Base-by-base conservation (phyloP, 2,329 filamentous ascomycete species). In the Cladosporium sp. region DNA sequence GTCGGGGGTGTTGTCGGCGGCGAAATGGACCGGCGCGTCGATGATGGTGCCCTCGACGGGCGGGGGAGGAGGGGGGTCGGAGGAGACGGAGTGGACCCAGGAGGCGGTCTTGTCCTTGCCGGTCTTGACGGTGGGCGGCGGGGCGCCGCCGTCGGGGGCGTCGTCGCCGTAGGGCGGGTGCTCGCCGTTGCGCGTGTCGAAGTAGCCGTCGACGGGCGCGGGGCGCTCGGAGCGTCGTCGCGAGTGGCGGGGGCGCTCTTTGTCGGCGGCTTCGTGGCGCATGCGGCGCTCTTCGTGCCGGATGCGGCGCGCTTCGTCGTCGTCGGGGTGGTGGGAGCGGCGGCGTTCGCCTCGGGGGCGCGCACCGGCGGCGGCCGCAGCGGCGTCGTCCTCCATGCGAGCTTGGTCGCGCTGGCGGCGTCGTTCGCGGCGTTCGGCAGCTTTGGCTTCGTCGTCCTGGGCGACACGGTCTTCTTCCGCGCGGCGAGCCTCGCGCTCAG, bases 21-120 rank as follows among this genome's bases (percentile, higher is more conserved):
- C 65, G 42, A 58, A 66, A 46, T 66, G 62, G 19, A 63, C 56
- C 3, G 66, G 65, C 5, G 63, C 61, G 53, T 78, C 75, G 52
- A 77, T 64, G 43, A 78, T 74, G 2, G 75, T 77, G 53, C 72
- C 72, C 45, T 70, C 68, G 19, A 70, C 56, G 2, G 74, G 74
- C 2, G 73, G 70, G 3, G 74, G 74, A 4, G 72, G 69, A 3
- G 75, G 74, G 16, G 73, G 73, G 32, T 74, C 71, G 43, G 71
- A 69, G 48, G 68, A 71, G 46, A 78, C 60, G 1, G 66, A 71
- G 53, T 76, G 65, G 8, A 78, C 74, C 75, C 75, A 78, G 0
- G 71, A 74, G 1, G 70, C 70, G 4, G 75, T 77, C 64, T 77
- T 77, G 64, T 77, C 73, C 46, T 70, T 68, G 53, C 63, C 63